A percentile compares a stretch with the other conserved stretches of the same genome.
phyloP scores from a whole-genome alignment of 345 rosid species.

The Eucalyptus curtisii region DNA sequence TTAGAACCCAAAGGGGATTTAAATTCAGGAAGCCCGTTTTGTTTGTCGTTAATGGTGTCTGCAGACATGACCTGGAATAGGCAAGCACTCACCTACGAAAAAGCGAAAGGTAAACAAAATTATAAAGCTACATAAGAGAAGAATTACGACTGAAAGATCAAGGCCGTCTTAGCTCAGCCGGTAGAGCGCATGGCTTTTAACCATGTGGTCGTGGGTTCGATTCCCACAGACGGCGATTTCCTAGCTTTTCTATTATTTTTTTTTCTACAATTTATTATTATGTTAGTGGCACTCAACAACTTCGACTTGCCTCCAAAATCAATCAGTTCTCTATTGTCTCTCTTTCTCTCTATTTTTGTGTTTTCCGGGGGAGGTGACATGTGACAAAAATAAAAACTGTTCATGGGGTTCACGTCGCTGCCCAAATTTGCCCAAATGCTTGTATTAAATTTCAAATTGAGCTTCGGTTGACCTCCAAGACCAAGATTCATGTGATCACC shows the following conservation, averaged over 20 bases:
- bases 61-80: not conserved
- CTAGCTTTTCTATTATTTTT: accelerated
- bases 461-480: not conserved
- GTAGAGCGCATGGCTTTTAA: conserved; percentile 87
- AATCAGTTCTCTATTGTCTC: not conserved
- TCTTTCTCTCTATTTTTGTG: not conserved
- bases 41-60: not conserved
- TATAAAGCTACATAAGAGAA: accelerated
- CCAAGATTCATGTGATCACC: conserved; percentile 26
- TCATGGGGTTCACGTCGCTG: conserved; percentile 57
- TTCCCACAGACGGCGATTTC: conserved; percentile 53
- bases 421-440: not conserved
- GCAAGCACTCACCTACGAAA: not conserved
- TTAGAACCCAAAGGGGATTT: not conserved
- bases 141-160: accelerated
- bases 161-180: conserved; percentile 67
- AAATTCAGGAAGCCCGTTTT: not conserved
- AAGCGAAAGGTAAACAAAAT: not conserved
- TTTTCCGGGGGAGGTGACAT: not conserved
- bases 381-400: conserved; percentile 1
- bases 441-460: not conserved
- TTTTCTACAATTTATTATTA: not conserved
- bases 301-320: not conserved
- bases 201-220: conserved; percentile 82
- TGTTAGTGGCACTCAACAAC: not conserved